phyloP scores from a whole-genome alignment of 2,329 filamentous ascomycete species.

The Coleophoma eucalyptorum region DNA sequence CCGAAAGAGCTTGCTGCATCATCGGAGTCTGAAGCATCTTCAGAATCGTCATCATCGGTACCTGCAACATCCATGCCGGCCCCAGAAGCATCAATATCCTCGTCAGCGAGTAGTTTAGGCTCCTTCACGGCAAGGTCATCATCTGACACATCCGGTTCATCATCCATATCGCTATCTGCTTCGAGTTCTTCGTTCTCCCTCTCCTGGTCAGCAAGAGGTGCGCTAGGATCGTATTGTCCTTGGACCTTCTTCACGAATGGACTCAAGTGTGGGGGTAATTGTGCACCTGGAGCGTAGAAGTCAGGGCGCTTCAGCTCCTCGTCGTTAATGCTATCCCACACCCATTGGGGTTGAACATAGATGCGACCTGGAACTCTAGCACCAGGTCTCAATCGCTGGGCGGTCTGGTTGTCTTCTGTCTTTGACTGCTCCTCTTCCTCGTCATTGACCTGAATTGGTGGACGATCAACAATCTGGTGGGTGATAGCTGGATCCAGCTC shows the following conservation, averaged over 20 bases:
- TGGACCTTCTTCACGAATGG: constrained; percentile 88
- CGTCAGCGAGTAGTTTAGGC: constrained; percentile 25
- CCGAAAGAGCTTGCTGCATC: constrained; percentile 23
- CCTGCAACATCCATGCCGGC: constrained; percentile 28
- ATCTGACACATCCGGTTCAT: constrained; percentile 30
- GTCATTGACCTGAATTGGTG: constrained; percentile 59
- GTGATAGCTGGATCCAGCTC: constrained; percentile 88
- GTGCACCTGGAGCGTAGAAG: constrained; percentile 83
- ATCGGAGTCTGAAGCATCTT: constrained; percentile 29
- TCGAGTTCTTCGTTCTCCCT: constrained; percentile 79
- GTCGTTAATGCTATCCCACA: constrained; percentile 96
- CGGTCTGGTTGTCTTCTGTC: constrained; percentile 58
- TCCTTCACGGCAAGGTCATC: constrained; percentile 44
- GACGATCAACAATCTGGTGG: constrained; percentile 93
- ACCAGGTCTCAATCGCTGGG: constrained; percentile 54
- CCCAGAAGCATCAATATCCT: constrained; percentile 24
- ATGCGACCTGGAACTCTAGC: constrained; percentile 83
- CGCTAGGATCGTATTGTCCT: constrained; percentile 87
- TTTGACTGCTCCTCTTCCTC: constrained; percentile 44
- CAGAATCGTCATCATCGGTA: constrained; percentile 29
- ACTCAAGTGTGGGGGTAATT: constrained; percentile 89
- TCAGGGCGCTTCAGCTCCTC: constrained; percentile 84
- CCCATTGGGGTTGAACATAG: constrained; percentile 96
- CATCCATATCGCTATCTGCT: constrained; percentile 52
- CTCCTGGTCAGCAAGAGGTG: constrained; percentile 83